Percentiles rank a stretch among this genome's conserved stretches.
Evolutionary conservation across 768 basidiomycete species (phyloP).

Genomic region (Pseudohyphozyma bogoriensis): DNA sequence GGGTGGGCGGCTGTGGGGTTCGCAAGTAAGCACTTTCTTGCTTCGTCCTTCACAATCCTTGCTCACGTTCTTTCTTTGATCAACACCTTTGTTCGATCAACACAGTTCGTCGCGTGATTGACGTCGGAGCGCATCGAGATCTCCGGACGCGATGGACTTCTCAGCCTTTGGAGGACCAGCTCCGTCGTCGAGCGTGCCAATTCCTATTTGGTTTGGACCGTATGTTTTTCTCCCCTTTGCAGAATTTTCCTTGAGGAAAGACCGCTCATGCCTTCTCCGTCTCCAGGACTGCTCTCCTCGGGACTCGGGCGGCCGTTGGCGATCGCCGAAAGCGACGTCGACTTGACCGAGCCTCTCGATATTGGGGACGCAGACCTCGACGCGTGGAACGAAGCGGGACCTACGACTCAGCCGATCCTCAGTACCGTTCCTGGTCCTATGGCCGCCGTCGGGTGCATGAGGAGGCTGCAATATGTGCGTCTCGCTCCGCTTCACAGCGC

Average conservation of each 20-base stretch:
- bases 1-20: slow-evolving; percentile 22
- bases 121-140: slow-evolving; percentile 65
- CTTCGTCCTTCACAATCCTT: slow-evolving; percentile 44
- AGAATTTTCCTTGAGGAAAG: slow-evolving; percentile 32
- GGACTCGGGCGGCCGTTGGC: slow-evolving; percentile 59
- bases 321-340: slow-evolving; percentile 65
- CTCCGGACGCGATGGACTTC: slow-evolving; percentile 39
- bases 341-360: slow-evolving; percentile 18
- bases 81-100: too few relatives aligned
- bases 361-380: slow-evolving; percentile 11
- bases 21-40: slow-evolving; percentile 36
- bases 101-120: slow-evolving; percentile 62
- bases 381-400: slow-evolving; percentile 10
- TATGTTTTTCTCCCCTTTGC: neutral
- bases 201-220: slow-evolving; percentile 12
- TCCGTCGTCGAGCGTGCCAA: slow-evolving; percentile 74
- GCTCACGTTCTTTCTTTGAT: slow-evolving; percentile 30
- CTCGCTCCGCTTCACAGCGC: too few relatives aligned
- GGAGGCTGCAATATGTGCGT: slow-evolving; percentile 1
- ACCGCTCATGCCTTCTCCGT: neutral
- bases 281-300: slow-evolving; percentile 31
- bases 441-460: neutral
- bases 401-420: slow-evolving; percentile 2
- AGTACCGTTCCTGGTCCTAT: neutral
- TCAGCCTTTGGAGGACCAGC: slow-evolving; percentile 51